phyloP scores from a whole-genome alignment of 2,329 filamentous ascomycete genomes.

The Exophiala mesophila region DNA sequence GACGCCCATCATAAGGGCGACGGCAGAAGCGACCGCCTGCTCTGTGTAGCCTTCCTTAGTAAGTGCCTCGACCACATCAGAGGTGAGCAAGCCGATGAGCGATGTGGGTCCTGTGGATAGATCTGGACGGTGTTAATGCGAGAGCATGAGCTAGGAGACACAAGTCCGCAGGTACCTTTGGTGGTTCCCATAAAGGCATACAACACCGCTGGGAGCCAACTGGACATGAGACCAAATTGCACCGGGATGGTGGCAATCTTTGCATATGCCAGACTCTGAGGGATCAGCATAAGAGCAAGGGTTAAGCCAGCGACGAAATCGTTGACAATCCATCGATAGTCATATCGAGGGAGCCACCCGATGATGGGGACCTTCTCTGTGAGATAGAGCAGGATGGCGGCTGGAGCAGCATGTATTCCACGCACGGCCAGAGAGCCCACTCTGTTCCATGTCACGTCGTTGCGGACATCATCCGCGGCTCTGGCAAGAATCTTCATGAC shows the following conservation, averaged over 20 bases:
- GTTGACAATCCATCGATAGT: constrained; percentile 56
- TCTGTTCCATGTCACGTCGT: constrained; percentile 25
- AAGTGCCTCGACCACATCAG: constrained; percentile 54
- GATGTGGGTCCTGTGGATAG: constrained; percentile 61
- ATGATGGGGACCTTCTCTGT: constrained; percentile 58
- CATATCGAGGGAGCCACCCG: constrained; percentile 60
- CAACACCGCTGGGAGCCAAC: constrained; percentile 54
- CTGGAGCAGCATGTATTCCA: constrained; percentile 43
- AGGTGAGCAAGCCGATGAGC: constrained; percentile 59
- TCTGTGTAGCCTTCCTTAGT: constrained; percentile 48
- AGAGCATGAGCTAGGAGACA: not conserved
- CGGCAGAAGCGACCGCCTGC: constrained; percentile 55
- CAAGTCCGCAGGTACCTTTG: constrained; percentile 43
- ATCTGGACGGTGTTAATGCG: constrained; percentile 33
- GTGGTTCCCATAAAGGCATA: constrained; percentile 60
- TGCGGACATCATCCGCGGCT: constrained; percentile 20
- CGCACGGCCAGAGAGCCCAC: constrained; percentile 20
- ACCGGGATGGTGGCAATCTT: constrained; percentile 59
- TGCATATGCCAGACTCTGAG: constrained; percentile 58
- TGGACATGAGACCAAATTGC: constrained; percentile 56
- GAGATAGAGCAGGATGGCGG: constrained; percentile 52
- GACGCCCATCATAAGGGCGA: constrained; percentile 60
- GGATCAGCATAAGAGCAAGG: constrained; percentile 57
- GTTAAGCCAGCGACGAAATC: constrained; percentile 60
- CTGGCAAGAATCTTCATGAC: constrained; percentile 22